Evolutionary conservation across 306 rosid species (phyloP).

Genomic region (Prunus fruticosa): DNA sequence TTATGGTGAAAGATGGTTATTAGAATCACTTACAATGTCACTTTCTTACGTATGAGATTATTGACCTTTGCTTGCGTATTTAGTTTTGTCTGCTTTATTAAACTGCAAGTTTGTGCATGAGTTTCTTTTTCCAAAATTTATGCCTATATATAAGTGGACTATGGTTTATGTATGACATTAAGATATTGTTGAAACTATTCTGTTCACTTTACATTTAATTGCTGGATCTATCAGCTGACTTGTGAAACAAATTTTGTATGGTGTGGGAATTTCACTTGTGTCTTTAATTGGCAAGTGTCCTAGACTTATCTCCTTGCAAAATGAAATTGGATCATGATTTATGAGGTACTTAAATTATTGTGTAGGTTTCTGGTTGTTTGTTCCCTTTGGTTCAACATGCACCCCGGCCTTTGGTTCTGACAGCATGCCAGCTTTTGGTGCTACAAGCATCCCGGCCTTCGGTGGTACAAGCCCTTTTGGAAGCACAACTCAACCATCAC

Average conservation of each 20-base stretch:
- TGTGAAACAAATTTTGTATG: neutral
- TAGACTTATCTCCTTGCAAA: neutral
- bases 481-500: conserved; percentile 53
- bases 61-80: conserved; percentile 3
- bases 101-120: conserved; percentile 36
- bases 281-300: neutral
- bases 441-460: conserved; percentile 40
- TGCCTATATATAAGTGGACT: neutral
- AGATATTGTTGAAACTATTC: neutral
- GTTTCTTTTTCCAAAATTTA: neutral
- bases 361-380: neutral
- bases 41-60: neutral
- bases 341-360: neutral
- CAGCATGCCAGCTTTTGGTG: conserved; percentile 46
- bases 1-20: neutral
- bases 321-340: neutral
- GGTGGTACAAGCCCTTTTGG: conserved; percentile 55
- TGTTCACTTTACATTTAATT: neutral
- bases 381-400: conserved; percentile 37
- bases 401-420: conserved; percentile 46
- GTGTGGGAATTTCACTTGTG: neutral
- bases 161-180: neutral
- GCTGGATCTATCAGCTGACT: neutral
- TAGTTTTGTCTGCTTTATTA: neutral
- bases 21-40: neutral